Evolutionary conservation across 2,329 filamentous ascomycete genomes (phyloP).

Genomic region (Aureobasidium lini): DNA sequence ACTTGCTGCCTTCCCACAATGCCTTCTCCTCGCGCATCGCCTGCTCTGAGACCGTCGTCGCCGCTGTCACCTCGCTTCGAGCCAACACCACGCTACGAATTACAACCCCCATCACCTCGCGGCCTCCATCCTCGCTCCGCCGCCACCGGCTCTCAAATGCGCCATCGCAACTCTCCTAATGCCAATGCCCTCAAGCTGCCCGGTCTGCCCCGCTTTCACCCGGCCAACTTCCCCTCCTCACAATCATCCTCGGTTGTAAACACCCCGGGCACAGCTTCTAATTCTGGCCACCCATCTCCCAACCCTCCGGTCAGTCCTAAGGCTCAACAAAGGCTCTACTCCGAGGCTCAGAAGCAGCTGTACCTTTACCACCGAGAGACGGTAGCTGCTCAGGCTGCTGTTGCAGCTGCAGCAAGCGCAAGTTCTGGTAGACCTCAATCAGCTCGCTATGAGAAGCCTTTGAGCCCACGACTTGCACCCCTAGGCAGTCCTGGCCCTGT

Average conservation of each 20-base stretch:
- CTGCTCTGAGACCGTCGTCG: slow-evolving; percentile 27
- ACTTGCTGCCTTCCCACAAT: slow-evolving; percentile 19
- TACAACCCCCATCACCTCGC: slow-evolving; percentile 26
- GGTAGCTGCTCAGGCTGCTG: slow-evolving; percentile 20
- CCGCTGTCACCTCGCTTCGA: slow-evolving; percentile 28
- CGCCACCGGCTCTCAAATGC: slow-evolving; percentile 25
- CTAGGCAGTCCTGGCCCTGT: slow-evolving; percentile 45
- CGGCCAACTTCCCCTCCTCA: slow-evolving; percentile 40
- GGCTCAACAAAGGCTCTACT: slow-evolving; percentile 36
- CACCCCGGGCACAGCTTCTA: slow-evolving; percentile 31
- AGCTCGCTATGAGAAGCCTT: slow-evolving; percentile 30
- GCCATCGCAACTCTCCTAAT: slow-evolving; percentile 28
- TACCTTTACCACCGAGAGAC: slow-evolving; percentile 41
- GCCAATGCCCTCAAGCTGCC: slow-evolving; percentile 35
- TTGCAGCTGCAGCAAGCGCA: slow-evolving; percentile 18
- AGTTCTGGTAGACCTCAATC: neutral
- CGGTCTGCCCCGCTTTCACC: slow-evolving; percentile 46
- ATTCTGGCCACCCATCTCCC: slow-evolving; percentile 20
- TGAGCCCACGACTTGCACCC: slow-evolving; percentile 42
- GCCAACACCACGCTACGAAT: slow-evolving; percentile 23
- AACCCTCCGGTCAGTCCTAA: slow-evolving; percentile 38
- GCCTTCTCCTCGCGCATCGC: slow-evolving; percentile 28
- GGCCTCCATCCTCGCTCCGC: slow-evolving; percentile 19
- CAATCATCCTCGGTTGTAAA: slow-evolving; percentile 28
- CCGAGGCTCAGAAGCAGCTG: slow-evolving; percentile 42